phyloP scores from a whole-genome alignment of 169 alveolate genomes.

The Cyclospora cayetanensis region DNA sequence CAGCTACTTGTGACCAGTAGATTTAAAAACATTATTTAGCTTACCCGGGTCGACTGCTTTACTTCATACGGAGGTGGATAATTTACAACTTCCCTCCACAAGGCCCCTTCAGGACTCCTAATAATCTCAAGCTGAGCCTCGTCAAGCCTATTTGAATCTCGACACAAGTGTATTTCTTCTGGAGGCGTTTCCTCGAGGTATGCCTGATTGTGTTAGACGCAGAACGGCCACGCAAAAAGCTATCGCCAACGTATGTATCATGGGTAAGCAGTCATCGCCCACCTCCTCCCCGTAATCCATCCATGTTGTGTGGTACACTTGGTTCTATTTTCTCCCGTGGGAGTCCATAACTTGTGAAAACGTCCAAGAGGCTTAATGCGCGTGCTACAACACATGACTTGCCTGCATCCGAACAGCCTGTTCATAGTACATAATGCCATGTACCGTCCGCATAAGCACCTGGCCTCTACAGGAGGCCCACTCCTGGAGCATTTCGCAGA shows the following conservation, averaged over 20 bases:
- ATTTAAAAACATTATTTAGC: no score
- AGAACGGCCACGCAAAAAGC: background rate
- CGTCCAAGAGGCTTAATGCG: no score
- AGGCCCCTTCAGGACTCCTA: conserved; percentile 64
- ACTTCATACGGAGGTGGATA: conserved; percentile 64
- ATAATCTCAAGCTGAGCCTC: conserved; percentile 37
- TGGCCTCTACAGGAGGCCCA: conserved; percentile 73
- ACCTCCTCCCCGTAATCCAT: no score
- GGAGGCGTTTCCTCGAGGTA: conserved; percentile 49
- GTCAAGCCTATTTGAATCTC: conserved; percentile 61
- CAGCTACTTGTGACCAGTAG: no score
- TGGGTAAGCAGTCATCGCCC: no score
- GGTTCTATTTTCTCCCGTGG: background rate
- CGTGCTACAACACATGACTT: background rate
- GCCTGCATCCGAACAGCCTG: conserved; percentile 72
- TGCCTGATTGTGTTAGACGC: conserved; percentile 22
- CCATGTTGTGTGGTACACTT: no score
- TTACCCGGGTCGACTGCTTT: conserved; percentile 55
- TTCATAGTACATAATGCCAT: conserved; percentile 70
- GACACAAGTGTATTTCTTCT: conserved; percentile 58
- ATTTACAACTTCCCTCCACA: conserved; percentile 55
- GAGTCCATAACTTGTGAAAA: no score
- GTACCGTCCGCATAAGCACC: conserved; percentile 70
- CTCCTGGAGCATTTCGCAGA: conserved; percentile 69
- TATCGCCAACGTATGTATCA: no score